Evolutionary conservation across 164 flowering plant genomes (phyloP).

Genomic region (Buxus sempervirens): DNA sequence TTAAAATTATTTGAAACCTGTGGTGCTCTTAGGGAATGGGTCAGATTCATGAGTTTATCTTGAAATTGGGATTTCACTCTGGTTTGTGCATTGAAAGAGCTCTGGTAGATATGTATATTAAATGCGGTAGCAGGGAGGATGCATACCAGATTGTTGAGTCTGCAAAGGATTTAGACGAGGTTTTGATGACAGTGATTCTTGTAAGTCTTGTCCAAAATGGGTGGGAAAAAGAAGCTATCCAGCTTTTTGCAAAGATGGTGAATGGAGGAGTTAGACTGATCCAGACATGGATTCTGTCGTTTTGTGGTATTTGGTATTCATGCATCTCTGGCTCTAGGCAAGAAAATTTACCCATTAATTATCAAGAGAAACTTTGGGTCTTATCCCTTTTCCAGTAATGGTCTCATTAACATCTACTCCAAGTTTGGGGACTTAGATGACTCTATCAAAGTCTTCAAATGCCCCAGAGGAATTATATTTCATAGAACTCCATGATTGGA

Average conservation of each 20-base stretch:
- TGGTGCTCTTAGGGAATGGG: constrained; percentile 60
- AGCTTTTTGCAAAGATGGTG: constrained; percentile 54
- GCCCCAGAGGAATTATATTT: constrained; percentile 49
- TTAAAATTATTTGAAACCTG: no score
- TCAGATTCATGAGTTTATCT: constrained; percentile 65
- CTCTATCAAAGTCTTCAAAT: constrained; percentile 55
- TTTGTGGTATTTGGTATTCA: constrained; percentile 66
- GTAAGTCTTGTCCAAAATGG: constrained; percentile 87
- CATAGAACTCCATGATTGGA: constrained; percentile 88
- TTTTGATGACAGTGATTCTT: constrained; percentile 78
- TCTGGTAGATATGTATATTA: constrained; percentile 86
- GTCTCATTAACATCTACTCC: constrained; percentile 85
- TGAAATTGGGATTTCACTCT: constrained; percentile 56
- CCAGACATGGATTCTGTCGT: constrained; percentile 67
- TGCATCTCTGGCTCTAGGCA: constrained; percentile 62
- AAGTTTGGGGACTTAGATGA: constrained; percentile 76
- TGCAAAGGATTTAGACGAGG: constrained; percentile 57
- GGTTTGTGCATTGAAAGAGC: constrained; percentile 75
- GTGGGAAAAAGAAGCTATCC: constrained; percentile 65
- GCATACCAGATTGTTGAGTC: constrained; percentile 60
- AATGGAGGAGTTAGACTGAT: constrained; percentile 49
- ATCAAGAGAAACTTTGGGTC: constrained; percentile 52
- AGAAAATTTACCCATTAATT: constrained; percentile 67
- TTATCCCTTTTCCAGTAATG: constrained; percentile 66
- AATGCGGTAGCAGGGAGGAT: constrained; percentile 64